A percentile compares a stretch with the other conserved stretches of the same genome.
These are phyloP conservation scores for Ceriops zippeliana DNA, from an alignment of 345 rosid species.

Conservation along the genomic window DNA sequence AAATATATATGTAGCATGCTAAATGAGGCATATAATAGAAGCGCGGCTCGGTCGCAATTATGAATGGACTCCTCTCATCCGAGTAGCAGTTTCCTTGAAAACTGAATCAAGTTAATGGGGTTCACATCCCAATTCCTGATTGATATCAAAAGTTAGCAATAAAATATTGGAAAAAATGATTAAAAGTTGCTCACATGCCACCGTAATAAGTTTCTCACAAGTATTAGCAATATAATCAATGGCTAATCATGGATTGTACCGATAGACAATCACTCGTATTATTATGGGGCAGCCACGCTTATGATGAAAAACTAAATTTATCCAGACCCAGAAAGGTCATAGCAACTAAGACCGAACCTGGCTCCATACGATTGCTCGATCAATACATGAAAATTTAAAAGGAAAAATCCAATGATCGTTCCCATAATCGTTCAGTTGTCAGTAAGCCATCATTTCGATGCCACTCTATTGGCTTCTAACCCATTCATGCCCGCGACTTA, in stretches of 20 bases:
- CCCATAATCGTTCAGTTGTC: conserved; percentile 29
- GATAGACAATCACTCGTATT: conserved; percentile 10
- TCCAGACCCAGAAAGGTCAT: conserved; percentile 27
- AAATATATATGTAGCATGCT: too few relatives aligned
- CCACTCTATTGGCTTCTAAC: conserved; percentile 6
- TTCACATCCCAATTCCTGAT: too few relatives aligned
- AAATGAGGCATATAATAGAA: too few relatives aligned
- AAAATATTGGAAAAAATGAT: neutral
- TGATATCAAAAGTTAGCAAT: too few relatives aligned
- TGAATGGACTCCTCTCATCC: too few relatives aligned
- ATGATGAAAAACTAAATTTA: conserved; percentile 11
- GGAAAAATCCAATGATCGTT: conserved; percentile 23
- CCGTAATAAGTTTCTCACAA: neutral
- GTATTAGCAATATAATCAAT: conserved; percentile 1
- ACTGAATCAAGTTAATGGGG: too few relatives aligned
- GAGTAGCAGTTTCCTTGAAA: too few relatives aligned
- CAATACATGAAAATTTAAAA: conserved; percentile 14
- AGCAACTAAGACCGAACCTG: conserved; percentile 14
- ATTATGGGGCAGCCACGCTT: conserved; percentile 29
- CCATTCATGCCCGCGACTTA: neutral
- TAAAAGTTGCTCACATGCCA: conserved; percentile 24
- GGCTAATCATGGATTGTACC: conserved; percentile 21
- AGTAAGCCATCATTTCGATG: conserved; percentile 28
- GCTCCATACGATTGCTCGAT: conserved; percentile 31
- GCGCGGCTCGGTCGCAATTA: too few relatives aligned